A percentile compares a stretch with the other conserved stretches of the same genome.
Conservation (phyloP, 768 basidiomycete species). For the Sistotremastrum niveocremeum region DNA sequence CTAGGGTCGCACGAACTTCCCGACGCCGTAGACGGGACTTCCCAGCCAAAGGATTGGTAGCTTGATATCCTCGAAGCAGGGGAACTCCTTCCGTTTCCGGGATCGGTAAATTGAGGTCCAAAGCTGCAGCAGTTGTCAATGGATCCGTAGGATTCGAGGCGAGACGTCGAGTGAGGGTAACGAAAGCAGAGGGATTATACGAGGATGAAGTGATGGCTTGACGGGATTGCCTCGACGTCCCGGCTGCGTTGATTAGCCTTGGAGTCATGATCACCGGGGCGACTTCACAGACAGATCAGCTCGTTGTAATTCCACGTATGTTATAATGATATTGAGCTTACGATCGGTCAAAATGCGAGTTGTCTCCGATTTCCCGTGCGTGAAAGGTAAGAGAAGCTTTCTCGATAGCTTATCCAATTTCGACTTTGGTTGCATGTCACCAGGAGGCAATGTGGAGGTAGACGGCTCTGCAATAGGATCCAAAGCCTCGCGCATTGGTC, state of each 20-base stretch:
- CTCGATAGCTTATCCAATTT: no score
- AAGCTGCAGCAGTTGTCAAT: constrained; percentile 76
- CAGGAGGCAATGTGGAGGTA: no score
- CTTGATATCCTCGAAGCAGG: constrained; percentile 82
- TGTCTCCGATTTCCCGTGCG: no score
- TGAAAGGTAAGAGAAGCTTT: no score
- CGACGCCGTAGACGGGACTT: constrained; percentile 61
- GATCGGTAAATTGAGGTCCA: constrained; percentile 54
- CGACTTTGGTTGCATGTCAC: no score
- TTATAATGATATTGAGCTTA: not conserved
- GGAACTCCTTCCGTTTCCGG: constrained; percentile 64
- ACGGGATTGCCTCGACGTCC: constrained; percentile 31
- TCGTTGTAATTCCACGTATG: no score
- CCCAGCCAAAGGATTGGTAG: constrained; percentile 86
- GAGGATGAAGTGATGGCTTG: constrained; percentile 11
- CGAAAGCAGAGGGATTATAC: constrained; percentile 44
- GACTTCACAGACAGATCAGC: constrained; percentile 29
- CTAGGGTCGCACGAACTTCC: constrained; percentile 50
- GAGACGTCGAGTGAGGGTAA: constrained; percentile 58
- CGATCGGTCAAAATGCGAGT: no score
- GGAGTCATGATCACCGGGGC: constrained; percentile 88
- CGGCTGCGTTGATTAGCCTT: constrained; percentile 57
- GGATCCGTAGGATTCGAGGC: constrained; percentile 65
- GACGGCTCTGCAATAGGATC: no score
- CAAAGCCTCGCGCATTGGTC: no score